Percentiles rank a stretch among this genome's conserved stretches.
Conservation (phyloP, 306 rosid species). For the Senna siamea region DNA sequence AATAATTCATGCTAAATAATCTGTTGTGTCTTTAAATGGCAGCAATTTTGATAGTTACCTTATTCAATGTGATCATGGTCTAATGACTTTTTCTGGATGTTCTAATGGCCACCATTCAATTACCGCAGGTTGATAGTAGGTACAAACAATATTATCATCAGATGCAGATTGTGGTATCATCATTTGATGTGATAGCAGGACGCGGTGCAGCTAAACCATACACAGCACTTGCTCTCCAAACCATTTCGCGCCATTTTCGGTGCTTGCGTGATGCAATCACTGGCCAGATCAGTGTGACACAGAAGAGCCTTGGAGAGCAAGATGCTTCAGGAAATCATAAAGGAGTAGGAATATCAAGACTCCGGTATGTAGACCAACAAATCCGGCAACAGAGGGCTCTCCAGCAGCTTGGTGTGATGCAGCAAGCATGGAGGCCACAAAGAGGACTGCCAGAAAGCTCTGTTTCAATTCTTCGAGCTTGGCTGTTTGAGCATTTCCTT, state of each 20-base stretch:
- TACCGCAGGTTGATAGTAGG: slow-evolving; percentile 71
- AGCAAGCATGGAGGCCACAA: slow-evolving; percentile 85
- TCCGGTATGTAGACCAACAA: slow-evolving; percentile 75
- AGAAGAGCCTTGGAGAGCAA: slow-evolving; percentile 71
- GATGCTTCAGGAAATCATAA: slow-evolving; percentile 58
- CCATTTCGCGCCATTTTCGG: slow-evolving; percentile 82
- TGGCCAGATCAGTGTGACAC: slow-evolving; percentile 67
- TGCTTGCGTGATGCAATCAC: slow-evolving; percentile 77
- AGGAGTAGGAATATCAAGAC: slow-evolving; percentile 81
- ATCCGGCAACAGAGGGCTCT: slow-evolving; percentile 78
- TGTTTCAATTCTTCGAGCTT: slow-evolving; percentile 80
- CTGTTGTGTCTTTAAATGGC: background rate
- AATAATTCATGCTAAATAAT: background rate
- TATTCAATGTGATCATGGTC: background rate
- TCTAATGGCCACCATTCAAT: slow-evolving; percentile 11
- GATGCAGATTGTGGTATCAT: slow-evolving; percentile 85
- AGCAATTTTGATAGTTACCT: background rate
- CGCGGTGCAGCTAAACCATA: slow-evolving; percentile 83
- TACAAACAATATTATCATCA: slow-evolving; percentile 82
- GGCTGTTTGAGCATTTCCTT: slow-evolving; percentile 92
- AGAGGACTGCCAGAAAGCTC: slow-evolving; percentile 88
- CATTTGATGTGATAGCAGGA: slow-evolving; percentile 74
- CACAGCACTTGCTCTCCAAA: slow-evolving; percentile 81
- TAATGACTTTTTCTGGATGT: background rate
- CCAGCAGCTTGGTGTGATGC: slow-evolving; percentile 88